Conservation (phyloP, 331 rosid species). For the Erythrophleum ivorense region DNA sequence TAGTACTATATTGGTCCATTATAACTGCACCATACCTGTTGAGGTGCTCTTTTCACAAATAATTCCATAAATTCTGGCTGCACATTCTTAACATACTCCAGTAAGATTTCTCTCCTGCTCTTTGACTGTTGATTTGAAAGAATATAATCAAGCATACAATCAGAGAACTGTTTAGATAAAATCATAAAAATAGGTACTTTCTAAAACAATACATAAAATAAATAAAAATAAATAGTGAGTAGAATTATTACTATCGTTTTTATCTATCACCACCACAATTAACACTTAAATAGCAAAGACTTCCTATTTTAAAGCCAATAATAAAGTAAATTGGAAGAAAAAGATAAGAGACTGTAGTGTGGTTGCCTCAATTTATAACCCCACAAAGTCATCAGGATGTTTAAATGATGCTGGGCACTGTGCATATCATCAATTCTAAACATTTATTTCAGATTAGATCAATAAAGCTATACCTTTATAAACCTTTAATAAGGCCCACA, state of each 20-base stretch:
- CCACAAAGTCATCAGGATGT: not conserved
- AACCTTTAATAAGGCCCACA: not conserved
- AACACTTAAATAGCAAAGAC: not conserved
- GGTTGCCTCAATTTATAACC: not conserved
- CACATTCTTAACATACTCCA: conserved; percentile 95
- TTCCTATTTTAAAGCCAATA: not conserved
- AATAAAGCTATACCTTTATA: not conserved
- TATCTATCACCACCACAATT: conserved; percentile 6
- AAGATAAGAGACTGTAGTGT: not conserved
- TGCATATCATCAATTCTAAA: not conserved
- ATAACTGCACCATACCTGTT: conserved; percentile 60
- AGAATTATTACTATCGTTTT: not conserved
- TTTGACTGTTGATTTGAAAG: conserved; percentile 64
- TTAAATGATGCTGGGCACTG: not conserved
- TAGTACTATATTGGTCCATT: not conserved
- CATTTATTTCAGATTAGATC: not conserved
- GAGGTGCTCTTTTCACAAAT: conserved; percentile 95
- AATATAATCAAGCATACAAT: conserved; percentile 35
- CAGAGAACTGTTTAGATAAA: conserved; percentile 7
- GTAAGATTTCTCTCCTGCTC: conserved; percentile 86
- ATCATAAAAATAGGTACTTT: conserved; percentile 19
- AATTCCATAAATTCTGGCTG: conserved; percentile 98
- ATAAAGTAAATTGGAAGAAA: conserved; percentile 1
- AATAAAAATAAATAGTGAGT: not conserved
- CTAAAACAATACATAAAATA: not conserved